A percentile compares a stretch with the other conserved stretches of the same genome.
These are phyloP conservation scores for Herpetomonas samuelpessoai DNA, from an alignment of 208 protist genomes.

Conservation along the genomic window DNA sequence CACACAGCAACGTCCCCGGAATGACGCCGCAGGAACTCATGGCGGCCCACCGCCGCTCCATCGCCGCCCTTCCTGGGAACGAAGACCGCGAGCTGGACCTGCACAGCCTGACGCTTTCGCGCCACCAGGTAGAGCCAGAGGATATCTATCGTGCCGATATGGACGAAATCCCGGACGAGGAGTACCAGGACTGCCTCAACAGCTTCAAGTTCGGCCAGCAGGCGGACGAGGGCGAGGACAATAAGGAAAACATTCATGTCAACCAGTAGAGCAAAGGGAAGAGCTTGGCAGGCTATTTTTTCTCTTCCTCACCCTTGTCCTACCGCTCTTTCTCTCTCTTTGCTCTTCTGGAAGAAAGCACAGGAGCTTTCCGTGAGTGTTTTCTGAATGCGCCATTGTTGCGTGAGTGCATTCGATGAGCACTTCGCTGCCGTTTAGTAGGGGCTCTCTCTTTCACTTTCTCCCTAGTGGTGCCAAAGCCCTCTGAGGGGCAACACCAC, in stretches of 20 bases:
- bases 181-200: constrained; percentile 35
- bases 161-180: constrained; percentile 29
- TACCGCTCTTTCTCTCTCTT: constrained; percentile 1
- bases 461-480: too few relatives aligned
- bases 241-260: background rate
- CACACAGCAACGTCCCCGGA: constrained; percentile 54
- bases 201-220: constrained; percentile 44
- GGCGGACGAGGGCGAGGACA: constrained; percentile 6
- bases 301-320: constrained; percentile 4
- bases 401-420: too few relatives aligned
- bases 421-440: too few relatives aligned
- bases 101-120: constrained; percentile 74
- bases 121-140: constrained; percentile 57
- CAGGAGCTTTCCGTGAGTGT: too few relatives aligned
- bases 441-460: too few relatives aligned
- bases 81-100: constrained; percentile 26
- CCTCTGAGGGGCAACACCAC: background rate
- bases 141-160: constrained; percentile 15
- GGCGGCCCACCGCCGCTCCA: constrained; percentile 45
- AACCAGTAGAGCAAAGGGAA: too few relatives aligned
- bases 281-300: too few relatives aligned
- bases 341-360: background rate
- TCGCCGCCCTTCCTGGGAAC: constrained; percentile 35
- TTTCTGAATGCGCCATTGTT: too few relatives aligned
- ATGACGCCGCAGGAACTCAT: constrained; percentile 65